Base-by-base conservation (phyloP, 441 rosid genomes). In the Bocquillonia castaneifolia region DNA sequence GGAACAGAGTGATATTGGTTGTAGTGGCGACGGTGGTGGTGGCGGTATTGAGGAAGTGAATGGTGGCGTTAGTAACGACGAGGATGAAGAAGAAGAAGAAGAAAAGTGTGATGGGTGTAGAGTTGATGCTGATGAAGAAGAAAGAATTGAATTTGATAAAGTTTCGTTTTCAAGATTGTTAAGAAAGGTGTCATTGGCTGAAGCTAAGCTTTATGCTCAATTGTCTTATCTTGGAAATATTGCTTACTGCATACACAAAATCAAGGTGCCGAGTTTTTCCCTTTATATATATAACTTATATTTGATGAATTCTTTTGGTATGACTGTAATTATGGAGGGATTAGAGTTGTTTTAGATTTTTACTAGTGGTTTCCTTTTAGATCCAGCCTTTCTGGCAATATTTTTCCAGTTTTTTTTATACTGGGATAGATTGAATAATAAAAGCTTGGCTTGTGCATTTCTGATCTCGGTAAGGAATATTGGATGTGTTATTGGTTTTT, bases 121-220 rank as follows among this genome's bases (percentile, higher is more conserved):
- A n/a, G 75, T 83, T 67, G 73, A 78, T 52, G 82, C 72, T 1
- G 81, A 76, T 4, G 74, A 70, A 1, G 80, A 63, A 9, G 63
- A 72, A 10, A 78, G 69, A 73, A 64, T 76, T 31, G 78, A 83
- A 71, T 81, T 91, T 73, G 95, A 87, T 57, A 78, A 83, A 72
- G 89, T 86, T 64, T 77, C 88, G 31, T 94, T 94, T 69, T 85
- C 91, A 42, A 82, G 75, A 60, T 78, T 91, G 88, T 76, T 94
- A 26, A 69, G 72, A 77, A 87, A 78, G 83, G 86, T 83, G 22
- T 73, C 92, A 39, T 72, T 94, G 14, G 76, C 81, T 26, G 96
- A 90, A 71, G 92, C 97, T 17, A 84, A 84, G 72, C 71, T 91
- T 71, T 90, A 88, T 68, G 92, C 89, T 26, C 87, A 88, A 79